Base-by-base conservation (phyloP, 2,329 filamentous ascomycete genomes). In the Orbilia oligospora region DNA sequence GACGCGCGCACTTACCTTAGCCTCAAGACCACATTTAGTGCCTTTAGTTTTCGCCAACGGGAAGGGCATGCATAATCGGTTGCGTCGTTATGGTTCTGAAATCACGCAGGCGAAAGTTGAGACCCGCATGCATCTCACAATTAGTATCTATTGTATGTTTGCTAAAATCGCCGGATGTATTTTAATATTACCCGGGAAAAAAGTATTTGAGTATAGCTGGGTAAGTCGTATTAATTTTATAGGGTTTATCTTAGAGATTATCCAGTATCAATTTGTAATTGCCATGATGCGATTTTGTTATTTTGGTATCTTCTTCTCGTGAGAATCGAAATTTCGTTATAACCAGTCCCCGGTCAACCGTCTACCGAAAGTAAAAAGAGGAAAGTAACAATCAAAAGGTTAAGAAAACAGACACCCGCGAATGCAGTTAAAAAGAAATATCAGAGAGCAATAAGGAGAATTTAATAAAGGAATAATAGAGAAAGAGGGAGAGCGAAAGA, bases 31-130 rank as follows among this genome's bases (percentile, higher is more conserved):
- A n/a, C n/a, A n/a, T n/a, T n/a, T n/a, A n/a, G n/a, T n/a, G n/a
- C n/a, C n/a, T n/a, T n/a, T n/a, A n/a, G 5, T 51, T 51, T 51
- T 51, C 44, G 48, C 48, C 27, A 51, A 51, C 48, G 48, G 22
- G 22, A 55, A 55, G 16, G 5, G 22, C 10, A 5, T 24, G 12
- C 38, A 9, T 16, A 2, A 5, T 55, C 8, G 33, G 56, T 61
- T 61, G 56, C 56, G 56, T 61, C 56, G 41, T 5, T 44, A 20
- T 61, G 56, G 56, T 44, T 36, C 36, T 41, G 30, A 38, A 58
- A 58, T 58, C 53, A 58, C 53, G 38, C 38, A 16, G 51, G 16
- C 27, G 18, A 53, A n/a, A n/a, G n/a, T n/a, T n/a, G n/a, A n/a
- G n/a, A 22, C 10, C 12, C 18, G 24, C 20, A 36, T 61, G 56